phyloP scores from a whole-genome alignment of 2,329 filamentous ascomycete genomes.

The Ceratocystis diversiconidia region DNA sequence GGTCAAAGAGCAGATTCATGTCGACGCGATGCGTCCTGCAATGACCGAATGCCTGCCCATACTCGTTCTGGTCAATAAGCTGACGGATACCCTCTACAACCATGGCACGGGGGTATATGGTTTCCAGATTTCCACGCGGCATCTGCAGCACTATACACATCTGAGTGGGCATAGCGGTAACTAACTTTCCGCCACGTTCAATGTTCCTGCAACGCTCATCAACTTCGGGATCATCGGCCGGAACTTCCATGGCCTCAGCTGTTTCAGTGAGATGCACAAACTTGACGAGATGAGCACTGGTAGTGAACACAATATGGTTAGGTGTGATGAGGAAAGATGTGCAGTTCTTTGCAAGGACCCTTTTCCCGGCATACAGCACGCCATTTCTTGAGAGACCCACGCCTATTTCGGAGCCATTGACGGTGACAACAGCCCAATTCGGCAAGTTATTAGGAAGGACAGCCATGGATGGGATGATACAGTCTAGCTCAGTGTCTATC shows the following conservation, averaged over 20 bases:
- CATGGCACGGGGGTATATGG: slow-evolving; percentile 82
- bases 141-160: slow-evolving; percentile 84
- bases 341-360: slow-evolving; percentile 66
- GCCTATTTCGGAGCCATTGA: slow-evolving; percentile 30
- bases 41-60: slow-evolving; percentile 68
- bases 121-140: slow-evolving; percentile 90
- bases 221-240: slow-evolving; percentile 73
- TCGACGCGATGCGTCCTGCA: slow-evolving; percentile 91
- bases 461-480: neutral
- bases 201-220: slow-evolving; percentile 88
- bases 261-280: slow-evolving; percentile 67
- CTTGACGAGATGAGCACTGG: slow-evolving; percentile 81
- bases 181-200: slow-evolving; percentile 72
- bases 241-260: slow-evolving; percentile 59
- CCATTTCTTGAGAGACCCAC: slow-evolving; percentile 63
- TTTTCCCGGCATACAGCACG: slow-evolving; percentile 62
- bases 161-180: slow-evolving; percentile 77
- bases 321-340: slow-evolving; percentile 78
- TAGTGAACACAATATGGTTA: slow-evolving; percentile 80
- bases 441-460: slow-evolving; percentile 27
- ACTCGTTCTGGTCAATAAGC: slow-evolving; percentile 67
- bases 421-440: slow-evolving; percentile 33
- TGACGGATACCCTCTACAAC: slow-evolving; percentile 79
- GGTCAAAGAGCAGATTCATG: slow-evolving; percentile 94
- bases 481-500: slow-evolving; percentile 4